Percentiles rank a stretch among this genome's conserved stretches.
Evolutionary conservation across 345 rosid species (phyloP).

Genomic region (Angophora floribunda): DNA sequence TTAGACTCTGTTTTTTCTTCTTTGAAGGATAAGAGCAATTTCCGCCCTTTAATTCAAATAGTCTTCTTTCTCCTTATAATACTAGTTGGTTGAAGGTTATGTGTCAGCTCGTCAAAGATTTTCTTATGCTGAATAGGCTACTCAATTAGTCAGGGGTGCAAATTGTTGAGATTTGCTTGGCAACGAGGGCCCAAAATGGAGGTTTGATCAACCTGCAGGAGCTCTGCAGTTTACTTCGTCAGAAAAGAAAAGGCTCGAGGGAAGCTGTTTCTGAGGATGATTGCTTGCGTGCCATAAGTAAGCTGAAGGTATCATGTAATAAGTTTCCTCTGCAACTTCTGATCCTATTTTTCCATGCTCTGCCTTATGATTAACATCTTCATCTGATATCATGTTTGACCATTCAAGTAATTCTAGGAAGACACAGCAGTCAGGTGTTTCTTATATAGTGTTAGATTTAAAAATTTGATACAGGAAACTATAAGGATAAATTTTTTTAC

Average conservation of each 20-base stretch:
- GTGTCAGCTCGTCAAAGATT: not conserved
- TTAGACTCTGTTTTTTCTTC: not conserved
- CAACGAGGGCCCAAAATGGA: conserved; percentile 82
- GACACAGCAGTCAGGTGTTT: not conserved
- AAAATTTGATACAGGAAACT: not conserved
- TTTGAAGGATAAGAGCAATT: not conserved
- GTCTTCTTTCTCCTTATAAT: not conserved
- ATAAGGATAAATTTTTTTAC: not conserved
- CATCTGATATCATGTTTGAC: not conserved
- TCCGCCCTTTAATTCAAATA: not conserved
- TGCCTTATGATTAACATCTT: not conserved
- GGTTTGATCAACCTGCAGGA: conserved; percentile 83
- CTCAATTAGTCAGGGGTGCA: conserved; percentile 71
- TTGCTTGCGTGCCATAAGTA: conserved; percentile 91
- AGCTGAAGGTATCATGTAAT: conserved; percentile 52
- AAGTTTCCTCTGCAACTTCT: not conserved
- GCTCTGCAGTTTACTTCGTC: conserved; percentile 67
- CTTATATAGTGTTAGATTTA: not conserved
- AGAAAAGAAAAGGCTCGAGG: conserved; percentile 57
- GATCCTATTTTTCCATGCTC: not conserved
- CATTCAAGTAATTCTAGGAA: not conserved
- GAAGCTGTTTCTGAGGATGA: conserved; percentile 91
- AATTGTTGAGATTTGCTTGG: conserved; percentile 90
- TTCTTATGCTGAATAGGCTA: not conserved
- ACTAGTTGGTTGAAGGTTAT: not conserved